A percentile compares a stretch with the other conserved stretches of the same genome.
Evolutionary conservation across 768 basidiomycete genomes (phyloP).

Genomic region (Leccinum aurantiacum): DNA sequence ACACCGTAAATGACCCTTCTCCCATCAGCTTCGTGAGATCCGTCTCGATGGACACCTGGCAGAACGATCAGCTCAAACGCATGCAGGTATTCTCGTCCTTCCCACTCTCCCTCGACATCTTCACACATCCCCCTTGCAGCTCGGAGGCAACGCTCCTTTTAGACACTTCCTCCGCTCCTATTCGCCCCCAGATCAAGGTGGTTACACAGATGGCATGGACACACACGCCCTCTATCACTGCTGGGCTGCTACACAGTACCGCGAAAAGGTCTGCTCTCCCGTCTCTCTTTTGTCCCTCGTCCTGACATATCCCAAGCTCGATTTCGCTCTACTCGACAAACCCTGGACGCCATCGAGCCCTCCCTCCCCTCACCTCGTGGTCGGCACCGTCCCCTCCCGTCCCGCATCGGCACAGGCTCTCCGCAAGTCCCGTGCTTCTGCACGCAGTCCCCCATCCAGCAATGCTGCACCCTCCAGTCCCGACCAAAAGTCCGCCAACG

Average conservation of each 20-base stretch:
- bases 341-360: conserved; percentile 79
- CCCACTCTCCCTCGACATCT: not conserved
- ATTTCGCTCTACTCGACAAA: conserved; percentile 70
- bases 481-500: conserved; percentile 79
- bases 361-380: conserved; percentile 44
- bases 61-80: conserved; percentile 78
- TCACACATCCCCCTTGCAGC: conserved; percentile 40
- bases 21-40: conserved; percentile 79
- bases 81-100: conserved; percentile 72
- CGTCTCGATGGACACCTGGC: conserved; percentile 97
- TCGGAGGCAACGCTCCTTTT: conserved; percentile 88
- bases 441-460: conserved; percentile 51
- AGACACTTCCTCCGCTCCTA: conserved; percentile 75
- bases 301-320: conserved; percentile 57
- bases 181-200: conserved; percentile 61
- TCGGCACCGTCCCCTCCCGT: conserved; percentile 46
- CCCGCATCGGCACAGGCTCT: conserved; percentile 80
- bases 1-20: not conserved
- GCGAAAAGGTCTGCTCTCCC: conserved; percentile 71
- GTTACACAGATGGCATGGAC: conserved; percentile 61
- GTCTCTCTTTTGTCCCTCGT: not conserved
- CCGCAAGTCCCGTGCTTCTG: conserved; percentile 80
- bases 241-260: conserved; percentile 94
- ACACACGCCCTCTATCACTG: conserved; percentile 83
- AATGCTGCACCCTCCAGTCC: conserved; percentile 47